A percentile compares a stretch with the other conserved stretches of the same genome.
Conservation (phyloP, 345 rosid species). For the Eucalyptus sp. region DNA sequence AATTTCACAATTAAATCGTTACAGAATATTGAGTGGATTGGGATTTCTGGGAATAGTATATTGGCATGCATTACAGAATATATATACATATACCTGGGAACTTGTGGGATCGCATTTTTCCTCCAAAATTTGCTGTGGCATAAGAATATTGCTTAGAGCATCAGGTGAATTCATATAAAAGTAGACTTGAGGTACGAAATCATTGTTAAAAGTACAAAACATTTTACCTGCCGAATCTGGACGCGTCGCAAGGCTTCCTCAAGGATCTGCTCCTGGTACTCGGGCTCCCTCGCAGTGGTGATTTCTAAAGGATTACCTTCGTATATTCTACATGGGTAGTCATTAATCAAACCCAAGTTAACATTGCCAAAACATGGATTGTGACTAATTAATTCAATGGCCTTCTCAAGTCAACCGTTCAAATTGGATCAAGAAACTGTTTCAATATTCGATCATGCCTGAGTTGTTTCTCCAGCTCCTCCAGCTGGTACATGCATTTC, state of each 20-base stretch:
- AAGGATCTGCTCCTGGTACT: conserved; percentile 20
- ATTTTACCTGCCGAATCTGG: conserved; percentile 13
- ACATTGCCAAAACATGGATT: neutral
- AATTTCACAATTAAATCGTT: neutral
- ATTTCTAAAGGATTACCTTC: conserved; percentile 18
- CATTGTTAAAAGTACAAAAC: neutral
- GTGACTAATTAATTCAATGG: neutral
- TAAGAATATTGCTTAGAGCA: neutral
- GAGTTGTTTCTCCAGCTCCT: conserved; percentile 17
- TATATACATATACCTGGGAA: conserved; percentile 1
- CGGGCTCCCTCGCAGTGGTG: conserved; percentile 11
- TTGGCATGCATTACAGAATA: neutral
- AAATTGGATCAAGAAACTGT: neutral
- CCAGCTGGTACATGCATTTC: conserved; percentile 5
- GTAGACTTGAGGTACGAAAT: neutral
- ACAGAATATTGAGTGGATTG: neutral
- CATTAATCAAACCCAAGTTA: neutral
- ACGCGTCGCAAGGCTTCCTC: conserved; percentile 11
- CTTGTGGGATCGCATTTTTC: neutral
- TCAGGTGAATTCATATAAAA: neutral
- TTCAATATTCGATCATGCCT: neutral
- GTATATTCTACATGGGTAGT: conserved; percentile 5
- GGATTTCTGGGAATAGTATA: neutral
- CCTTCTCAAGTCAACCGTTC: neutral
- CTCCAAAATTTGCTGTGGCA: conserved; percentile 13